Conservation (phyloP, 2,329 filamentous ascomycete species). For the Pleochaeta shiraiana region DNA sequence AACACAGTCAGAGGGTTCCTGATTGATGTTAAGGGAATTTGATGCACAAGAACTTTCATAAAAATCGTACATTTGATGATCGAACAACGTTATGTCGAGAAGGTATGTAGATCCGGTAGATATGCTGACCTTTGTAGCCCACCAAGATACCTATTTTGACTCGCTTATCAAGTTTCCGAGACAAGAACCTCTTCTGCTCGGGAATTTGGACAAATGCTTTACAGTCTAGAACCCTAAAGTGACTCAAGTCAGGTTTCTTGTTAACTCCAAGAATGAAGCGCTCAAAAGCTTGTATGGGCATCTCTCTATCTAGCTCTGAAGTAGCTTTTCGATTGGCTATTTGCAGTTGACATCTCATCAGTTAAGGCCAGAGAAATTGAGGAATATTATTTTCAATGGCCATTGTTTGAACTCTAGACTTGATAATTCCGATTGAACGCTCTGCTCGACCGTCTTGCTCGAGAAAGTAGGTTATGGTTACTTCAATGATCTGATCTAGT, state of each 20-base stretch:
- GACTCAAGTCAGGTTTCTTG: not conserved
- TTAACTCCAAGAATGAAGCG: not conserved
- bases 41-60: too few relatives aligned
- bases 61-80: too few relatives aligned
- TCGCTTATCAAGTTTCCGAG: too few relatives aligned
- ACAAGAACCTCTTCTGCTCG: too few relatives aligned
- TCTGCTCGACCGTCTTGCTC: not conserved
- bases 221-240: too few relatives aligned
- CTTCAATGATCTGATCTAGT: not conserved
- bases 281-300: not conserved
- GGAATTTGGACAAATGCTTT: too few relatives aligned
- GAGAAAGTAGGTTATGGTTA: not conserved
- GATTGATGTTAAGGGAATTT: too few relatives aligned
- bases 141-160: too few relatives aligned
- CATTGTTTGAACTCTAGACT: too few relatives aligned
- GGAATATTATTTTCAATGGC: not conserved
- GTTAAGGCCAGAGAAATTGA: not conserved
- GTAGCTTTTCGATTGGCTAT: not conserved
- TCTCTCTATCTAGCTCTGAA: not conserved
- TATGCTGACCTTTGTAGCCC: too few relatives aligned
- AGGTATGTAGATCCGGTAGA: too few relatives aligned
- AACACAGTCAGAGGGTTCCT: not conserved
- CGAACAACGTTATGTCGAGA: too few relatives aligned
- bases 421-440: not conserved
- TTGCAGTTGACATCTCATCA: not conserved